These are phyloP conservation scores for Pyronema omphalodes DNA, from an alignment of 495 filamentous ascomycete genomes.

Conservation along the genomic window DNA sequence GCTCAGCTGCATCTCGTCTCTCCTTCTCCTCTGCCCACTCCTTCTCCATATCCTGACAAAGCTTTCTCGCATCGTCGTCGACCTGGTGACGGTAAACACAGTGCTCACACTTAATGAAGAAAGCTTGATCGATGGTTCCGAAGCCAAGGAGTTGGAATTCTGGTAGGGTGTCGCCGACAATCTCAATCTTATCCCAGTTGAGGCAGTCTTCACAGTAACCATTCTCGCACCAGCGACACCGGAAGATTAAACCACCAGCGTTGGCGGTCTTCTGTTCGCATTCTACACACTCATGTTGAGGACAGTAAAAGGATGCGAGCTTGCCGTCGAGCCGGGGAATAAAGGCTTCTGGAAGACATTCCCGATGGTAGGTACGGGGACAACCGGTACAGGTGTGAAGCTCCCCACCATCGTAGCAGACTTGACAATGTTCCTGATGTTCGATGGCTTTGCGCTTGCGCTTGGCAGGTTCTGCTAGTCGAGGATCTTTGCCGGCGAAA, in stretches of 20 bases:
- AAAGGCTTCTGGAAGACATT: slow-evolving; percentile 31
- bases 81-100: slow-evolving; percentile 28
- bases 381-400: slow-evolving; percentile 35
- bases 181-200: slow-evolving; percentile 33
- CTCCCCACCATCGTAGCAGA: slow-evolving; percentile 35
- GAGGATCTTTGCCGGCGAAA: slow-evolving; percentile 36
- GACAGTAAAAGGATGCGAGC: slow-evolving; percentile 31
- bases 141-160: slow-evolving; percentile 36
- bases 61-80: slow-evolving; percentile 18
- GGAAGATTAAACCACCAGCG: slow-evolving; percentile 41
- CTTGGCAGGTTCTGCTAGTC: slow-evolving; percentile 30
- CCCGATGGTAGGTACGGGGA: slow-evolving; percentile 37
- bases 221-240: slow-evolving; percentile 37
- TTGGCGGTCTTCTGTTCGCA: slow-evolving; percentile 37
- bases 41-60: slow-evolving; percentile 20
- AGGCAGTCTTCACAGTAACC: slow-evolving; percentile 47
- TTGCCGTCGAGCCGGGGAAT: slow-evolving; percentile 25
- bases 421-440: slow-evolving; percentile 39
- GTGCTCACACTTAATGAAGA: slow-evolving; percentile 33
- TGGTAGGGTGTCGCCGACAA: slow-evolving; percentile 34
- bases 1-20: background rate
- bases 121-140: slow-evolving; percentile 28
- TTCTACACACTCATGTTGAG: slow-evolving; percentile 39
- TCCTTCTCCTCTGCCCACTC: slow-evolving; percentile 7
- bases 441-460: slow-evolving; percentile 29